Evolutionary conservation across 306 rosid species (phyloP).

Genomic region (Ormosia semicastrata): DNA sequence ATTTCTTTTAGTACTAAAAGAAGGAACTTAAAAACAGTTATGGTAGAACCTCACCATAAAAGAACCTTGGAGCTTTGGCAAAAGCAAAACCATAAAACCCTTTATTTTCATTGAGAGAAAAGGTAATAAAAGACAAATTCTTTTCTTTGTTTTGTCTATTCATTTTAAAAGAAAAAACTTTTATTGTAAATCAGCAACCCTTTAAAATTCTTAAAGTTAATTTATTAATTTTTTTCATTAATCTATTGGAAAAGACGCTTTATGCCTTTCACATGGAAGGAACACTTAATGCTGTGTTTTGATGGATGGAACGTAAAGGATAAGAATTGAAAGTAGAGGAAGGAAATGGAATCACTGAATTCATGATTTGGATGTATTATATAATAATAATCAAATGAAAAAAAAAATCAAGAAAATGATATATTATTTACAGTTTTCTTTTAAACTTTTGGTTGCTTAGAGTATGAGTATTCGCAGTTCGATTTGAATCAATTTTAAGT

Average conservation of each 20-base stretch:
- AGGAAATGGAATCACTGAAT: neutral
- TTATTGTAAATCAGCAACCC: neutral
- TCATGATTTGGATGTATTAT: neutral
- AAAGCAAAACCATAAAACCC: conserved; percentile 1
- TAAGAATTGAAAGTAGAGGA: neutral
- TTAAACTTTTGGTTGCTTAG: neutral
- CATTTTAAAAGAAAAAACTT: too few relatives aligned
- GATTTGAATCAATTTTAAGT: too few relatives aligned
- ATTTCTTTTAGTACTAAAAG: neutral
- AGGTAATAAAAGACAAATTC: neutral
- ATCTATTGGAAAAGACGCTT: neutral
- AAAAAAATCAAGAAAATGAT: too few relatives aligned
- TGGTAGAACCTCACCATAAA: neutral
- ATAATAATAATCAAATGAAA: neutral
- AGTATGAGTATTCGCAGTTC: too few relatives aligned
- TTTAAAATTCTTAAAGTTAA: neutral
- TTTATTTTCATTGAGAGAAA: neutral
- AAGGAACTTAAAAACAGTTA: neutral
- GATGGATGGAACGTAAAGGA: neutral
- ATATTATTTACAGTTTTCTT: neutral
- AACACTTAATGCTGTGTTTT: too few relatives aligned
- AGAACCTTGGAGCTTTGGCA: neutral
- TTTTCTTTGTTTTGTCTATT: neutral
- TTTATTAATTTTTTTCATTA: neutral
- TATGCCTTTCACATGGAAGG: neutral